Conservation (phyloP, 202 grass and related monocot genomes). For the Schoenoplectus triqueter region DNA sequence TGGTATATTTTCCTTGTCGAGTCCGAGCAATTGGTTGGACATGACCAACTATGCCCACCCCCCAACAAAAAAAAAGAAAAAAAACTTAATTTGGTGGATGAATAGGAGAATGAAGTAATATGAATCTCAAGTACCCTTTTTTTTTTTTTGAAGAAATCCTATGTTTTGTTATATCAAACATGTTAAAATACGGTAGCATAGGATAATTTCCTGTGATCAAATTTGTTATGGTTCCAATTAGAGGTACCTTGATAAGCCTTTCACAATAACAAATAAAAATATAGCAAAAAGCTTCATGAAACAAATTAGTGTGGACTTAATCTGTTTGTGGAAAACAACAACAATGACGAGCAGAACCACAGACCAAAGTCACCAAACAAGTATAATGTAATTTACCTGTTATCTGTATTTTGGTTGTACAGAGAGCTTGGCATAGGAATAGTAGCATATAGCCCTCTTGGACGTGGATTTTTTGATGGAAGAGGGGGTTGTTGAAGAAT, state of each 20-base stretch:
- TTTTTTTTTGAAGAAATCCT: too few species aligned
- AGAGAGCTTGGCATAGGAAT: conserved; percentile 59
- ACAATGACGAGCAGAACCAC: background rate
- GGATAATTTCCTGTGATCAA: too few species aligned
- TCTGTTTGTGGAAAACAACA: background rate
- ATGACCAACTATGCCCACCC: background rate
- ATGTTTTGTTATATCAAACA: background rate
- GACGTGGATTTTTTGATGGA: conserved; percentile 47
- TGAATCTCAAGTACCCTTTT: background rate
- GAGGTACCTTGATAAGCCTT: background rate
- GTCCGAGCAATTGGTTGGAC: background rate
- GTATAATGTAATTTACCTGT: background rate
- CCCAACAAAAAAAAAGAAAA: background rate
- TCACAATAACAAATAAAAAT: background rate
- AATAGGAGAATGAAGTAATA: background rate
- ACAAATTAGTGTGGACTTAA: background rate
- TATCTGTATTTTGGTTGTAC: background rate
- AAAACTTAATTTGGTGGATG: background rate
- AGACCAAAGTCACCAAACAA: background rate
- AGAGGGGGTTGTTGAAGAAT: conserved; percentile 43
- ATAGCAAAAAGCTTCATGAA: background rate
- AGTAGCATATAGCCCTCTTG: conserved; percentile 48
- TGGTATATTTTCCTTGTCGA: background rate
- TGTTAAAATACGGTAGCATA: background rate
- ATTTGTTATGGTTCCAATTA: background rate